Evolutionary conservation across 176 grass and related monocot genomes (phyloP).

Genomic region (Aegilops longissima): DNA sequence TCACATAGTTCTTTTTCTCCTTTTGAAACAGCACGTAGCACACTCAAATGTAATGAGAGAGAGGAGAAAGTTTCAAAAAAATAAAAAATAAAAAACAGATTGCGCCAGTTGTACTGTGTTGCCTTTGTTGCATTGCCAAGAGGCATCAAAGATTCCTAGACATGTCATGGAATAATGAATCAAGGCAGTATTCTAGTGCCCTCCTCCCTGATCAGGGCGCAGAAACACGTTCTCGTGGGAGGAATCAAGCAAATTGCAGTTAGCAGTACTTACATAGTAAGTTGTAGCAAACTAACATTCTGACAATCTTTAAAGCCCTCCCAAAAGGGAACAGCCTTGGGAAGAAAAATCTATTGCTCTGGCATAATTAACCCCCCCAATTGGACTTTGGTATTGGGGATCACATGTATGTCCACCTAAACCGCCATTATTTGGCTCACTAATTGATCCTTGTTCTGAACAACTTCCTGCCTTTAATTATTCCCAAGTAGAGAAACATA

Average conservation of each 20-base stretch:
- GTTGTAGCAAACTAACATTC: constrained; percentile 3
- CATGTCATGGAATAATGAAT: constrained; percentile 63
- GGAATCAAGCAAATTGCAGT: constrained; percentile 42
- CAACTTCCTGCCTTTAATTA: constrained; percentile 11
- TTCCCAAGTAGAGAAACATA: constrained; percentile 10
- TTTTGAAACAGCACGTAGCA: neutral
- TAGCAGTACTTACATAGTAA: constrained; percentile 19
- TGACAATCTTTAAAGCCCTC: constrained; percentile 36
- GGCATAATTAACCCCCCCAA: constrained; percentile 22
- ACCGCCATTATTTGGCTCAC: constrained; percentile 25
- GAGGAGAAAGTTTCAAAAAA: neutral
- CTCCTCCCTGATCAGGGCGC: constrained; percentile 39
- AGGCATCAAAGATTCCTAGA: constrained; percentile 34
- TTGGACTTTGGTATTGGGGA: constrained; percentile 41
- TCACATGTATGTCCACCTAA: constrained; percentile 49
- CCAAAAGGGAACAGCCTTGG: constrained; percentile 32
- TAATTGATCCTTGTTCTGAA: constrained; percentile 32
- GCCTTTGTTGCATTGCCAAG: constrained; percentile 36
- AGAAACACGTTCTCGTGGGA: constrained; percentile 26
- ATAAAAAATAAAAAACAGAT: neutral
- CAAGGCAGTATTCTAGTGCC: constrained; percentile 25
- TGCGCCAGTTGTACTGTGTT: constrained; percentile 6
- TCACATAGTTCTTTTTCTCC: neutral
- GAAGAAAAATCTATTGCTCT: constrained; percentile 38
- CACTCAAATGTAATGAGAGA: neutral